phyloP scores from a whole-genome alignment of 2,329 filamentous ascomycete genomes.

The Niveomyces coronatus region DNA sequence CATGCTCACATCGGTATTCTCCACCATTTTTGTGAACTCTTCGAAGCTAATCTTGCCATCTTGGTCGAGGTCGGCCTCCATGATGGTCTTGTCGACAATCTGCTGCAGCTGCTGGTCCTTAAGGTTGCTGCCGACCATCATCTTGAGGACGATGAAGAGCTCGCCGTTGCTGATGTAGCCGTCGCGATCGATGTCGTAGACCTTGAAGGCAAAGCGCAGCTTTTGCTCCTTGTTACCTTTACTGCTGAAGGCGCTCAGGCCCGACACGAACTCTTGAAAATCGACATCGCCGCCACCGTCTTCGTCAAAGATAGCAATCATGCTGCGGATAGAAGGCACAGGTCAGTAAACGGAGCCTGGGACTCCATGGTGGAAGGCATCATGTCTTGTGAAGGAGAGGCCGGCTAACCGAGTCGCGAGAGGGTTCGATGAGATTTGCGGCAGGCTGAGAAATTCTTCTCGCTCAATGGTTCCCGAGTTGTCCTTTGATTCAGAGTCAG shows the following conservation, averaged over 20 bases:
- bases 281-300: constrained; percentile 96
- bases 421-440: constrained; percentile 95
- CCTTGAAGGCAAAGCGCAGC: constrained; percentile 94
- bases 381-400: background rate
- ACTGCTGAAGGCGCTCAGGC: constrained; percentile 87
- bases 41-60: constrained; percentile 99
- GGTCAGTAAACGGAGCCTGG: no score
- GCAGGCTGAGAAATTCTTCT: constrained; percentile 93
- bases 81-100: constrained; percentile 99
- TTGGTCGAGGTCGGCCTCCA: constrained; percentile 93
- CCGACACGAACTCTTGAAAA: constrained; percentile 97
- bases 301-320: constrained; percentile 99
- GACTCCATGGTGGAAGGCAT: no score
- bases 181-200: constrained; percentile 98
- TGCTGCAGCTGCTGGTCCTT: constrained; percentile 98
- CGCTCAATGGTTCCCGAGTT: constrained; percentile 97
- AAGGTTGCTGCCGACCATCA: constrained; percentile 99
- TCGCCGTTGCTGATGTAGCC: constrained; percentile 98
- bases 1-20: constrained; percentile 76
- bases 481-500: constrained; percentile 47
- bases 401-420: constrained; percentile 72
- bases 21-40: constrained; percentile 98
- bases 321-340: constrained; percentile 39
- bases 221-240: constrained; percentile 99
- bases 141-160: constrained; percentile 98